Base-by-base conservation (phyloP, 129 eudicot genomes). In the Glebionis coronaria region DNA sequence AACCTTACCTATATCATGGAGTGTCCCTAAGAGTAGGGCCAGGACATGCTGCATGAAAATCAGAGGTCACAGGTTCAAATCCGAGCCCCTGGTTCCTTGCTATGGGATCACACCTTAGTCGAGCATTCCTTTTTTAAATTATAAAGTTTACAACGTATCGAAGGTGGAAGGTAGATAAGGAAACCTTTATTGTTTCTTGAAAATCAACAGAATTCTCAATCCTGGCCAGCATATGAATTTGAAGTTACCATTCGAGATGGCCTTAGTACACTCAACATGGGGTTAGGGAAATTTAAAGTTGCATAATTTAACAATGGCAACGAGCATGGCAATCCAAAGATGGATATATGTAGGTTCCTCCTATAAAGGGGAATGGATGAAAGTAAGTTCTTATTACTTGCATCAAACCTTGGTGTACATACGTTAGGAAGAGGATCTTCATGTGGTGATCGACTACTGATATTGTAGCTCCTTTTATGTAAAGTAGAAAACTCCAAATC, bases 401-500 rank as follows among this genome's bases (percentile, higher is more conserved):
- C 38, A 29, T 29, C 38, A 29, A 29, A 29, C 7, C 38, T 29
- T 67, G 49, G 61, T 52, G 23, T 31, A 45, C 57, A 25, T 56
- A 54, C 45, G 15, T 11, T 9, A 27, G 50, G 25, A 44, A 70
- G 61, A 8, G 13, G 51, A 57, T 70, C 56, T 44, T 56, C 56
- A 45, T 52, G 38, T 57, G 74, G 74, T 70, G 58, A 51, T 3
- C n/a, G n/a, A n/a, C n/a, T 70, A 7, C 59, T 44, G 45, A 25
- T 57, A 59, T 46, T 46, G 50, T 47, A 47, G 31, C 61, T 59
- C 59, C 68, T 47, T 71, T 71, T 47, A 60, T 72, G 21, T 51
- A 72, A 72, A 61, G 61, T 61, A 65, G 44, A 61, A 28, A 61
- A 72, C 53, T 61, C 29, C 54, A 67, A 58, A 67, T 62, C 3